Evolutionary conservation across 345 rosid genomes (phyloP).

Genomic region (Eucalyptus virginea): DNA sequence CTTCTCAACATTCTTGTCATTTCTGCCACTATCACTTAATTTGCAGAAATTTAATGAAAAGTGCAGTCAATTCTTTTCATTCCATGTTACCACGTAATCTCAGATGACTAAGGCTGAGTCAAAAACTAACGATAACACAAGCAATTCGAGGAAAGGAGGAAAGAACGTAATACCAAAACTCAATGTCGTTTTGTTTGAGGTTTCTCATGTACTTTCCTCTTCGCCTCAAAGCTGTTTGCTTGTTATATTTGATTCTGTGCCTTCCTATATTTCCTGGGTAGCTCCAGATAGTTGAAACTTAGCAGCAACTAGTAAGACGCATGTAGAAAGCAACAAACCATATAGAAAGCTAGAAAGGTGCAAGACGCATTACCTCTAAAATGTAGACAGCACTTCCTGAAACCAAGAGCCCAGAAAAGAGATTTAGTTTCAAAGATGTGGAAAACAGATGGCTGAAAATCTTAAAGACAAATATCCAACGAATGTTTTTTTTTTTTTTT

Average conservation of each 20-base stretch:
- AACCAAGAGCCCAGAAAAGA: too few species aligned
- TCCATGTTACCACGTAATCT: background rate
- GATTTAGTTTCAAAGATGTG: too few species aligned
- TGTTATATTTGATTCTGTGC: background rate
- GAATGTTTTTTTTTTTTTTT: rapidly evolving
- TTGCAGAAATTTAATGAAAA: background rate
- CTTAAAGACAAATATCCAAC: too few species aligned
- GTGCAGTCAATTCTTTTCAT: background rate
- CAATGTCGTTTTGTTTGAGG: background rate
- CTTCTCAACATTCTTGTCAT: background rate
- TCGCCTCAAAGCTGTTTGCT: background rate
- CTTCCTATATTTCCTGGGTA: background rate
- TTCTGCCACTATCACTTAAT: background rate
- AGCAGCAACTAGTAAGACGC: background rate
- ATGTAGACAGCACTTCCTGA: too few species aligned
- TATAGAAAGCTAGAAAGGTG: background rate
- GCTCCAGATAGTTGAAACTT: background rate
- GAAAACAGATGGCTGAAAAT: too few species aligned
- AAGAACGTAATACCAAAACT: background rate
- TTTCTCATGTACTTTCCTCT: background rate
- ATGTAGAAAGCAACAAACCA: background rate
- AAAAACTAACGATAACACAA: background rate
- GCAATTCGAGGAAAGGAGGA: background rate
- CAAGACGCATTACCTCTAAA: too few species aligned
- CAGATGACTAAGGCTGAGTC: background rate